Percentiles rank a stretch among this genome's conserved stretches.
Conservation (phyloP, 2,329 filamentous ascomycete species). For the Xylaria sp. region DNA sequence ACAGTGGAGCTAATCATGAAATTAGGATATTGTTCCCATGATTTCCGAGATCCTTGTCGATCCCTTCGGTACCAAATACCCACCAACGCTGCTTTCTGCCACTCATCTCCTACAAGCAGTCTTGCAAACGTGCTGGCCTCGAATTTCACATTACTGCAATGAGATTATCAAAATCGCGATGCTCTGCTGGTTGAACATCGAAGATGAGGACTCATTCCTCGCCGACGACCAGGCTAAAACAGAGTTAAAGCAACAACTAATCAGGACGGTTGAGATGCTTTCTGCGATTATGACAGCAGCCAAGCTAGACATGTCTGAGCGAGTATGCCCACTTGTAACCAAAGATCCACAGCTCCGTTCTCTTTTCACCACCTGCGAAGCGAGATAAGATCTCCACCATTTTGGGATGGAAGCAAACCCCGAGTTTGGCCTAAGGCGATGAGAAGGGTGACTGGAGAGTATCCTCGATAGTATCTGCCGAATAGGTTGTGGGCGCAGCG, state of each 20-base stretch:
- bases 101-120: slow-evolving; percentile 65
- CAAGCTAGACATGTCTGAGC: slow-evolving; percentile 45
- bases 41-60: slow-evolving; percentile 73
- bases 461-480: slow-evolving; percentile 42
- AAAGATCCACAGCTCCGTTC: slow-evolving; percentile 51
- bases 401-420: slow-evolving; percentile 7
- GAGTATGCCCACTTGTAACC: slow-evolving; percentile 51
- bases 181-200: slow-evolving; percentile 70
- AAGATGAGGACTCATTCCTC: slow-evolving; percentile 50
- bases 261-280: slow-evolving; percentile 51
- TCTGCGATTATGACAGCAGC: slow-evolving; percentile 50
- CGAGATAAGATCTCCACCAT: slow-evolving; percentile 18
- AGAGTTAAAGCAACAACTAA: slow-evolving; percentile 51
- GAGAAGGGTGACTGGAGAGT: slow-evolving; percentile 16
- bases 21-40: slow-evolving; percentile 74
- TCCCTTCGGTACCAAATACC: slow-evolving; percentile 70
- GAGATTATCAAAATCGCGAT: slow-evolving; percentile 72
- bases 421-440: slow-evolving; percentile 22
- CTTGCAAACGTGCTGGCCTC: slow-evolving; percentile 75
- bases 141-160: slow-evolving; percentile 70
- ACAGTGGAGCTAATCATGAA: slow-evolving; percentile 19
- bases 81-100: slow-evolving; percentile 64
- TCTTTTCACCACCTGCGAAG: slow-evolving; percentile 47
- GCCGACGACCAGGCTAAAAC: slow-evolving; percentile 25
- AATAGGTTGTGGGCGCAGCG: slow-evolving; percentile 34